Evolutionary conservation across 257 asterid genomes (phyloP), one percentile per base, ranked within the genome.

Genomic region (Solanum corneliomulleri): DNA sequence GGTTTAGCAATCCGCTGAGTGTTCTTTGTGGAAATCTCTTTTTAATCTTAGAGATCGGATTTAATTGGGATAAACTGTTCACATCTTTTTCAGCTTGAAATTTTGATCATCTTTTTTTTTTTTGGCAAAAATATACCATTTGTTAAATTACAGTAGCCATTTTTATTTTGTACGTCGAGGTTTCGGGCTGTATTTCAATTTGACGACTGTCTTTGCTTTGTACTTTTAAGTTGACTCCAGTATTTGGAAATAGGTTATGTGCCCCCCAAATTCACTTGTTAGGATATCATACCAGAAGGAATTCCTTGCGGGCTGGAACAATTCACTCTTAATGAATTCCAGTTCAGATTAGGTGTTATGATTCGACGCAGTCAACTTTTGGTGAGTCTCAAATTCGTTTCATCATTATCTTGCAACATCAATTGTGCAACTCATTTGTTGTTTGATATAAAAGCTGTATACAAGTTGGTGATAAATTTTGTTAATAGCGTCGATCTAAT

Each of bases 1-100:
- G 96, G 98, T 42, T 83, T 93, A 93, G 35, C 89, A 10, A 90
- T 91, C 88, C 98, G 93, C 85, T 96, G 91, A 95, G 85, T 20
- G 86, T 89, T 66, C 18, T 85, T 66, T 74, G 18, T 74, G 10
- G 20, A 6, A 1, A 18, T 37, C 49, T 21, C 81, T 72, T 37
- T 5, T 72, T 72, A 10, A 72, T 72, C 10, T 71, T 5, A 35
- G 27, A 20, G 47, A 72, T 72, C 20, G 80, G 9, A 72, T 72
- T 72, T 35, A 35, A 37, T 72, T 35, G 49, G 25, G 47, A 72
- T 27, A 33, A 33, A 72, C 37, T 35, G 80, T 2, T 72, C 29
- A 72, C 47, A 72, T 3, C 82, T 37, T n/a, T 74, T 85, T 83
- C 35, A 27, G 85, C 90, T 68, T n/a, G 86, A 74, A 82, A 83